Evolutionary conservation across 2,329 filamentous ascomycete species (phyloP).

Genomic region (Talaromyces amestolkiae): DNA sequence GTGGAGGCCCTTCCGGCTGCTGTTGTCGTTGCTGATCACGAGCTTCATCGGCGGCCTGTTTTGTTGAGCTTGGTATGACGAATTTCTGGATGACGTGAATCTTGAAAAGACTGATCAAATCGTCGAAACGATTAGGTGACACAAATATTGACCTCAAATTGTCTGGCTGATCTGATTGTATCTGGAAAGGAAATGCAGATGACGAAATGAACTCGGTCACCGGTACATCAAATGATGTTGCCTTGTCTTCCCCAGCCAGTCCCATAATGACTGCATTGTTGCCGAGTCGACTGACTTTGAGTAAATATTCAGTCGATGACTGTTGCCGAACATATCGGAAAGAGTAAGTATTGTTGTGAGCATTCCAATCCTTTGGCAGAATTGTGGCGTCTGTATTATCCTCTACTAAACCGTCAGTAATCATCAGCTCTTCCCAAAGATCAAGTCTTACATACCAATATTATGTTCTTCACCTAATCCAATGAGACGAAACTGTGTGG

Average conservation of each 20-base stretch:
- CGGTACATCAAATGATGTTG: conserved; percentile 71
- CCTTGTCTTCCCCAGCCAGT: conserved; percentile 77
- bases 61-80: conserved; percentile 66
- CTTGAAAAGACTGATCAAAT: conserved; percentile 71
- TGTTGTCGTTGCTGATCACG: conserved; percentile 39
- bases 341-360: conserved; percentile 61
- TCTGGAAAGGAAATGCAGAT: conserved; percentile 55
- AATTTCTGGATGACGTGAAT: conserved; percentile 80
- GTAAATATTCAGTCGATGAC: conserved; percentile 77
- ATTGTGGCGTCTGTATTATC: conserved; percentile 35
- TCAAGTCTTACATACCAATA: conserved; percentile 52
- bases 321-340: conserved; percentile 87
- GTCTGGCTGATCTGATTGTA: conserved; percentile 31
- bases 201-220: conserved; percentile 72
- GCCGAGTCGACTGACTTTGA: conserved; percentile 80
- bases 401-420: conserved; percentile 24
- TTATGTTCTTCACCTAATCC: conserved; percentile 81
- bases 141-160: conserved; percentile 65
- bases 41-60: conserved; percentile 71
- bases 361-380: conserved; percentile 78
- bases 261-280: conserved; percentile 80
- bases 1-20: conserved; percentile 41
- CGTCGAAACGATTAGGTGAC: conserved; percentile 65
- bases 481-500: conserved; percentile 74
- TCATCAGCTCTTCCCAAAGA: not conserved